Conservation (phyloP, 2,329 filamentous ascomycete species). For the Sclerotinia borealis region DNA sequence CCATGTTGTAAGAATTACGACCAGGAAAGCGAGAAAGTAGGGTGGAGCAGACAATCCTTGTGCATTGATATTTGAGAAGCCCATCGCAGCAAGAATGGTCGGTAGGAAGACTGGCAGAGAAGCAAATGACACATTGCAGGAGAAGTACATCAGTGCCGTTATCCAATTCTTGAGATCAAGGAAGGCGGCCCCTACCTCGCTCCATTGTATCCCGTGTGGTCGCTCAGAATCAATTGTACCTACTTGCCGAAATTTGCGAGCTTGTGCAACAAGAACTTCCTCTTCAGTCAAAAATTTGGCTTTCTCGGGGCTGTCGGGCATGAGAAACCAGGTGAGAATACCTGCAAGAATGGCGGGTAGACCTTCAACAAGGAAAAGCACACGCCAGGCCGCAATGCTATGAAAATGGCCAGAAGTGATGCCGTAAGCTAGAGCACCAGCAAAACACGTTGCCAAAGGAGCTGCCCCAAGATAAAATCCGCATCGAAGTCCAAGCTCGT, state of each 20-base stretch:
- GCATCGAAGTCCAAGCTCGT: slow-evolving; percentile 63
- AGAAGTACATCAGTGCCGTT: slow-evolving; percentile 48
- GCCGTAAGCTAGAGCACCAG: slow-evolving; percentile 60
- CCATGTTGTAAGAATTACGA: slow-evolving; percentile 55
- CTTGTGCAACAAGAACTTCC: slow-evolving; percentile 46
- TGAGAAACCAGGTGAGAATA: slow-evolving; percentile 47
- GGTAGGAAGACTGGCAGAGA: slow-evolving; percentile 61
- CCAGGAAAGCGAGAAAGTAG: slow-evolving; percentile 60
- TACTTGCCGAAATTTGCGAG: slow-evolving; percentile 47
- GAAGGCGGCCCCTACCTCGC: slow-evolving; percentile 43
- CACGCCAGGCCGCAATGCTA: slow-evolving; percentile 52
- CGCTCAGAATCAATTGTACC: slow-evolving; percentile 44
- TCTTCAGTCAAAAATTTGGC: slow-evolving; percentile 43
- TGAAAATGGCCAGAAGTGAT: slow-evolving; percentile 55
- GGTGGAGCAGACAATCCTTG: slow-evolving; percentile 69
- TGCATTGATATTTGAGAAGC: slow-evolving; percentile 58
- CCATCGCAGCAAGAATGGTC: slow-evolving; percentile 60
- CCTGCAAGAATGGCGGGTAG: slow-evolving; percentile 52
- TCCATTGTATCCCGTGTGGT: slow-evolving; percentile 39
- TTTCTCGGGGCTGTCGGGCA: slow-evolving; percentile 47
- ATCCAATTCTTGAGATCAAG: slow-evolving; percentile 38
- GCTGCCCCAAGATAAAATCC: slow-evolving; percentile 62
- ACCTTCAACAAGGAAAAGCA: slow-evolving; percentile 61
- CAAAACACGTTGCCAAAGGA: slow-evolving; percentile 63
- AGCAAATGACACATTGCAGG: slow-evolving; percentile 59